A percentile compares a stretch with the other conserved stretches of the same genome.
Conservation (phyloP, 306 rosid genomes). For the Canavalia ensiformis region DNA sequence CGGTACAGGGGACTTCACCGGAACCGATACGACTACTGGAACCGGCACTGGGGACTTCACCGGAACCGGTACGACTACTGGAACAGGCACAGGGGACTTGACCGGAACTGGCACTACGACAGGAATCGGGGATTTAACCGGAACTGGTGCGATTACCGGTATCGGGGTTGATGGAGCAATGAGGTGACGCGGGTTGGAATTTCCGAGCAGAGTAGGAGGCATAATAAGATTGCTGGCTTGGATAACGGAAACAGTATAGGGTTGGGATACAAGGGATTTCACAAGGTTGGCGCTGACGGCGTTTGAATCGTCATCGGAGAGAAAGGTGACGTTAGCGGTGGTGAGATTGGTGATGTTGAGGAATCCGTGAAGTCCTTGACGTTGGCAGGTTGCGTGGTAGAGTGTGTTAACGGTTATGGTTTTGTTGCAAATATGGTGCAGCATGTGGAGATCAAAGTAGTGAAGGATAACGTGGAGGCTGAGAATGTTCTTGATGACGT, state of each 20-base stretch:
- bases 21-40: too few species aligned
- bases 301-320: constrained; percentile 28
- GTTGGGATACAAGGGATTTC: constrained; percentile 38
- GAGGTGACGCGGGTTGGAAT: background rate
- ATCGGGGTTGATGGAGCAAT: background rate
- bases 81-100: background rate
- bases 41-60: background rate
- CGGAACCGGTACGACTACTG: background rate
- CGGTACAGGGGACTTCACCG: background rate
- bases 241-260: constrained; percentile 53
- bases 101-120: background rate
- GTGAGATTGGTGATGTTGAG: constrained; percentile 27
- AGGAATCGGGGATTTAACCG: background rate
- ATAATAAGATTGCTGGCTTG: constrained; percentile 51
- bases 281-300: constrained; percentile 24
- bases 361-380: constrained; percentile 45
- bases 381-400: constrained; percentile 39
- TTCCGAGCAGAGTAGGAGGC: constrained; percentile 13
- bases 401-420: constrained; percentile 46
- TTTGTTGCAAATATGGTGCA: constrained; percentile 16
- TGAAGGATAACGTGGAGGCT: constrained; percentile 56
- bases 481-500: constrained; percentile 42
- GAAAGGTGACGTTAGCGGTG: constrained; percentile 37
- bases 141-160: background rate
- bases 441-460: constrained; percentile 41